Evolutionary conservation across 2,329 filamentous ascomycete species (phyloP).

Genomic region (Macrophomina pseudophaseolina): DNA sequence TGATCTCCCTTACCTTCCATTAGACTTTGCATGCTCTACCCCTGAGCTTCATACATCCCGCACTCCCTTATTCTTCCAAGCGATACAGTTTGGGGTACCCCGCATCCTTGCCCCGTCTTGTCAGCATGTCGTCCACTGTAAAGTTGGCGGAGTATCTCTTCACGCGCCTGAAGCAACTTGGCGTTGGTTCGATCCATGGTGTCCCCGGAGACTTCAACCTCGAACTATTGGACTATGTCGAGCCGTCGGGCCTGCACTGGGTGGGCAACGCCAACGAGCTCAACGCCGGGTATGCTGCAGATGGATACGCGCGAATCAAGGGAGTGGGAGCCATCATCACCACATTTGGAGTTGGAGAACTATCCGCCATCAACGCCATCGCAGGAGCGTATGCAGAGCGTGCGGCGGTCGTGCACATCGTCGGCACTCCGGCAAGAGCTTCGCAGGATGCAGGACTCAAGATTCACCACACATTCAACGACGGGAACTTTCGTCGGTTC

Average conservation of each 20-base stretch:
- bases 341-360: slow-evolving; percentile 73
- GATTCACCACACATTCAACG: slow-evolving; percentile 72
- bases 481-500: slow-evolving; percentile 60
- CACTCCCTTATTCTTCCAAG: background rate
- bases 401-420: slow-evolving; percentile 69
- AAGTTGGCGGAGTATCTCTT: slow-evolving; percentile 39
- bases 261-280: slow-evolving; percentile 62
- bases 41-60: background rate
- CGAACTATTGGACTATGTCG: slow-evolving; percentile 41
- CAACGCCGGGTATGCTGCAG: slow-evolving; percentile 62
- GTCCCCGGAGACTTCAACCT: slow-evolving; percentile 50
- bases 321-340: slow-evolving; percentile 70
- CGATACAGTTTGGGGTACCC: too few relatives aligned
- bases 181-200: slow-evolving; percentile 53
- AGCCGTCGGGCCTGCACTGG: slow-evolving; percentile 44
- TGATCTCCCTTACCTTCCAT: too few relatives aligned
- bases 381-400: slow-evolving; percentile 77
- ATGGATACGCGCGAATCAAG: slow-evolving; percentile 63
- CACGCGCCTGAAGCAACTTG: slow-evolving; percentile 49
- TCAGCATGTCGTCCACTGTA: background rate
- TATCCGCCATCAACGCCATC: slow-evolving; percentile 74
- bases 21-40: background rate
- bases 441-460: slow-evolving; percentile 51
- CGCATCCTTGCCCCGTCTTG: too few relatives aligned
- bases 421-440: slow-evolving; percentile 56